Base-by-base conservation (phyloP, 257 asterid genomes). In the Nicotiana benthamiana region DNA sequence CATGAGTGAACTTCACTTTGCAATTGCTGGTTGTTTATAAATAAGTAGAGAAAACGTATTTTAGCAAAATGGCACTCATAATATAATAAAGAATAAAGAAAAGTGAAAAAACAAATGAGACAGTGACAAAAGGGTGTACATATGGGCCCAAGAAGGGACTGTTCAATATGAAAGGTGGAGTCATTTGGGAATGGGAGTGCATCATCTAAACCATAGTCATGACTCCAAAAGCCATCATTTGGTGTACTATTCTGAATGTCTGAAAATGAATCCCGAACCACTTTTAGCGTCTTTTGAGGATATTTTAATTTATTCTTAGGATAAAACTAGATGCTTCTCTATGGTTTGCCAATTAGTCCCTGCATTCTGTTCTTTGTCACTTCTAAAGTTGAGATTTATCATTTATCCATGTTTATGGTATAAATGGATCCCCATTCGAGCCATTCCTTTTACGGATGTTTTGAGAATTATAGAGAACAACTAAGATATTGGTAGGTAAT, bases 141-240 rank as follows among this genome's bases (percentile, higher is more conserved):
- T 68, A 68, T 68, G 76, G 76, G 32, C 15, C 56, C 76, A 40
- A 68, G 20, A 68, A 40, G n/a, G 32, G n/a, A 68, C 76, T 68
- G 27, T 40, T 68, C 56, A 68, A 68, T 28, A 68, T 68, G 76
- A 68, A 68, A 68, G 76, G 76, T 40, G 54, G 52, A 66, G 56
- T 5, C 20, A 68, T 27, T 2, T 36, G 0, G 76, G 56, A 40
- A 36, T 68, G 30, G 32, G 36, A 6, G 32, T 68, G 32, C 56
- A 68, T 68, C 18, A 68, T 68, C 76, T 32, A 26, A 61, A 24
- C 15, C 66, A 61, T 22, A 57, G 12, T 20, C 30, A 59, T 59
- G 65, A 59, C 24, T 20, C 7, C 9, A 32, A 34, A 66, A 66
- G 48, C 27, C 24, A 10, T 34, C 6, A 40, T 36, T 36, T 36